Evolutionary conservation across 202 grass and related monocot species (phyloP), one percentile per base, ranked within the genome.

Genomic region (Setaria viridis): DNA sequence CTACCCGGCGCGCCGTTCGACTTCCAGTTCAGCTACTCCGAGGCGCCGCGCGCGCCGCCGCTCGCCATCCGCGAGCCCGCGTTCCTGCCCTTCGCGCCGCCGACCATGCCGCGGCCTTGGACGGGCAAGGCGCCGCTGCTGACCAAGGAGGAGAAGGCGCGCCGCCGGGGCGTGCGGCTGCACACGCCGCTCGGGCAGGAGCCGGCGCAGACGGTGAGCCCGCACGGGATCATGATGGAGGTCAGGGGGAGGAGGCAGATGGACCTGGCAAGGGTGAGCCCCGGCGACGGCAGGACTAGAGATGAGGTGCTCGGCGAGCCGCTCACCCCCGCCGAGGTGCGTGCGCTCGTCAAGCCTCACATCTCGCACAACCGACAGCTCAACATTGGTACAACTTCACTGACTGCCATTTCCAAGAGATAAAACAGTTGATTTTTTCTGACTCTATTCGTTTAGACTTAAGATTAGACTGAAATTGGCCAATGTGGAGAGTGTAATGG

Each of bases 21-120:
- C 67, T 98, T 98, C 78, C 93, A 92, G 74, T 98, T 95, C 91
- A 95, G 92, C 85, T 98, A 98, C 84, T 98, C 95, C 56, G 95
- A 98, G 89, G 81, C 71, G n/a, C 95, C 95, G 15, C 88, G 92
- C 35, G 91, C 85, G 4, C 82, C 92, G 29, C 95, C 95, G 60
- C 82, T 98, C 39, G 95, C 95, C 70, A 94, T 98, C 78, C 95
- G 95, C 60, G 95, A 98, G 78, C 95, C 95, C 19, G 93, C 95
- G 66, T 98, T 98, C 92, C 90, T 98, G 60, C 95, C 95, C 64
- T 98, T 98, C 90, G 91, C 93, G 4, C 91, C 95, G 42, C 93
- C 93, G 19, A 91, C 95, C 72, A 98, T 98, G 95, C 91, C 93
- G 78, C 93, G 95, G 37, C 95, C 95, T 37, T 98, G 95, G 95